Evolutionary conservation across 768 basidiomycete genomes (phyloP).

Genomic region (Agrocybe praecox): DNA sequence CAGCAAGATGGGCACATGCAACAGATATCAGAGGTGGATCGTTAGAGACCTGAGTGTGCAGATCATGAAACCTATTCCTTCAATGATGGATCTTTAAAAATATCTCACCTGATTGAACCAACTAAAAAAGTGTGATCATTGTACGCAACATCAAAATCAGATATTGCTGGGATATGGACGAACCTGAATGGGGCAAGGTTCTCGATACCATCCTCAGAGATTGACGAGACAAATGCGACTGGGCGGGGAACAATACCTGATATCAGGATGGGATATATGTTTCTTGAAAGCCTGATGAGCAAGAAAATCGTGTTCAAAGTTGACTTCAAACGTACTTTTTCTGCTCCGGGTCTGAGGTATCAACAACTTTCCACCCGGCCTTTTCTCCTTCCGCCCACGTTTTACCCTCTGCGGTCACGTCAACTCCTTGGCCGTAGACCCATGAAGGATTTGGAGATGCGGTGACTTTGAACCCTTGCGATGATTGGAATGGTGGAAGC

Average conservation of each 20-base stretch:
- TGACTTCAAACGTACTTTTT: constrained; percentile 21
- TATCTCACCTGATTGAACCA: constrained; percentile 40
- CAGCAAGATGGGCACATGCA: constrained; percentile 30
- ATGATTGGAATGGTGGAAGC: constrained; percentile 21
- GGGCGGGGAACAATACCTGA: constrained; percentile 67
- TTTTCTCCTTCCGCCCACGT: constrained; percentile 47
- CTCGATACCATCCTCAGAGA: constrained; percentile 48
- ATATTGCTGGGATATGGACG: neutral
- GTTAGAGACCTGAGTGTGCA: constrained; percentile 44
- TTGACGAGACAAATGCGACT: constrained; percentile 67
- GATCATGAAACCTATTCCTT: neutral
- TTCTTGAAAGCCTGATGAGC: constrained; percentile 18
- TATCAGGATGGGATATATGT: constrained; percentile 48
- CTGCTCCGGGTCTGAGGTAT: constrained; percentile 35
- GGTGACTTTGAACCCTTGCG: constrained; percentile 28
- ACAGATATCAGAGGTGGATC: constrained; percentile 69
- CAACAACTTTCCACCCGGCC: constrained; percentile 39
- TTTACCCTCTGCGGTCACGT: constrained; percentile 34
- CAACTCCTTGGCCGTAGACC: constrained; percentile 36
- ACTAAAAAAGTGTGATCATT: constrained; percentile 30
- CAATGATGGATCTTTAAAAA: neutral
- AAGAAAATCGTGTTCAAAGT: neutral
- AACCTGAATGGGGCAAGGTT: constrained; percentile 68
- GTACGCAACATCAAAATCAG: too few relatives aligned
- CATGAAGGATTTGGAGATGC: constrained; percentile 40